Evolutionary conservation across 179 eudicot genomes (phyloP).

Genomic region (Amaranthus tricolor): DNA sequence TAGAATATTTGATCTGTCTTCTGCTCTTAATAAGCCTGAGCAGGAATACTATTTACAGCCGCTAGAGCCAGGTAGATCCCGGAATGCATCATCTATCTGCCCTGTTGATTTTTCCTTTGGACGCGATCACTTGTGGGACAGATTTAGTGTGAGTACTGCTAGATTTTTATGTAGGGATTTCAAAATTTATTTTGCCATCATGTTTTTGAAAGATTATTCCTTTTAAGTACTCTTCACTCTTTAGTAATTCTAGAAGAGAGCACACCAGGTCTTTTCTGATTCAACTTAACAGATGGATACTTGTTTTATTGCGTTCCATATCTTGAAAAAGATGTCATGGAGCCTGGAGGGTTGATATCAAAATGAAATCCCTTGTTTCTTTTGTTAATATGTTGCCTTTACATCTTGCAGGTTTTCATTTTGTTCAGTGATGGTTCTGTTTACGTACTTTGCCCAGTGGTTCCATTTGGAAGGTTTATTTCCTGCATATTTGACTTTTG

Average conservation of each 20-base stretch:
- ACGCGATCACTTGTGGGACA: conserved; percentile 93
- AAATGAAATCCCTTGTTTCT: not conserved
- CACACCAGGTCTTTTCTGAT: not conserved
- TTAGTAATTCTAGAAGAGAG: conserved; percentile 5
- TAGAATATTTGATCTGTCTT: conserved; percentile 82
- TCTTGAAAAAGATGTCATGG: not conserved
- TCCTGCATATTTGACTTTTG: not conserved
- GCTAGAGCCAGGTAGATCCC: conserved; percentile 57
- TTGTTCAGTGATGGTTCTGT: conserved; percentile 84
- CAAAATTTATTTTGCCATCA: not conserved
- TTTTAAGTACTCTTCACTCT: not conserved
- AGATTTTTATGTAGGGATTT: not conserved
- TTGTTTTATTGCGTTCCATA: not conserved
- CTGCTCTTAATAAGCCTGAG: conserved; percentile 63
- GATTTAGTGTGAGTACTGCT: conserved; percentile 74
- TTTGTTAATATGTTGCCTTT: conserved; percentile 10
- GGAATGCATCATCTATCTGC: conserved; percentile 73
- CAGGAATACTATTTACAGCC: conserved; percentile 96
- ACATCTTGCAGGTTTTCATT: conserved; percentile 70
- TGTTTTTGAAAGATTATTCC: not conserved
- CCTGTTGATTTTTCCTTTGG: conserved; percentile 96
- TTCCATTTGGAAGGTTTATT: conserved; percentile 87
- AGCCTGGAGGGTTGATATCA: not conserved
- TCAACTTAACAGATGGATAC: not conserved
- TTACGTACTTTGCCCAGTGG: conserved; percentile 86